These are phyloP conservation scores for Claviceps arundinis DNA, from an alignment of 2,329 filamentous ascomycete species.

Conservation along the genomic window DNA sequence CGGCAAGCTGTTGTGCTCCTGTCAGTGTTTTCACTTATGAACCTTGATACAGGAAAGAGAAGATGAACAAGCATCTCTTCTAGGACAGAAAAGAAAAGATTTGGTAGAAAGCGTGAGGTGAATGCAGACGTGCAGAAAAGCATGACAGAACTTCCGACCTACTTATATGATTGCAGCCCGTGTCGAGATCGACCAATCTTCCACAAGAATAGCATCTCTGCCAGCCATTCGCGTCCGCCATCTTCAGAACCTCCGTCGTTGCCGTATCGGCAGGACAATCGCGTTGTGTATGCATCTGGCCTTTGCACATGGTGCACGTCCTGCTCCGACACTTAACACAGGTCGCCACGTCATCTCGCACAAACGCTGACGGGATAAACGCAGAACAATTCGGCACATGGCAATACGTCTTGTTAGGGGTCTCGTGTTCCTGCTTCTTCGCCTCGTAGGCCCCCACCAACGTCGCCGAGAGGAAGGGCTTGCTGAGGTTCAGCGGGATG, in stretches of 20 bases:
- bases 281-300: slow-evolving; percentile 21
- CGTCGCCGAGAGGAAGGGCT: slow-evolving; percentile 21
- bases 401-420: slow-evolving; percentile 38
- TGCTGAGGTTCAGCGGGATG: slow-evolving; percentile 24
- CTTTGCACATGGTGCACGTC: slow-evolving; percentile 42
- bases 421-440: slow-evolving; percentile 36
- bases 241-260: slow-evolving; percentile 24
- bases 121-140: not conserved
- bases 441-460: slow-evolving; percentile 23
- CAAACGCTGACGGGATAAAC: slow-evolving; percentile 28
- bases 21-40: not conserved
- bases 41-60: not conserved
- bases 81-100: not conserved
- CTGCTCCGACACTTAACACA: slow-evolving; percentile 27
- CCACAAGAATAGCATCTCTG: slow-evolving; percentile 34
- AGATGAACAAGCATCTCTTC: not conserved
- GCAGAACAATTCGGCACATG: slow-evolving; percentile 25
- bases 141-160: too few relatives aligned
- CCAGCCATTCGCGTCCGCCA: slow-evolving; percentile 34
- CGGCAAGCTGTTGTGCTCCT: slow-evolving; percentile 22
- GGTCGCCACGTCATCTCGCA: slow-evolving; percentile 20
- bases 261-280: slow-evolving; percentile 34
- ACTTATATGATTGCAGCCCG: slow-evolving; percentile 47
- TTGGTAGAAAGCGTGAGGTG: not conserved
- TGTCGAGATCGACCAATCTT: slow-evolving; percentile 31